These are phyloP conservation scores for Torrubiella hemipterigena DNA, from an alignment of 2,329 filamentous ascomycete species.

Conservation along the genomic window DNA sequence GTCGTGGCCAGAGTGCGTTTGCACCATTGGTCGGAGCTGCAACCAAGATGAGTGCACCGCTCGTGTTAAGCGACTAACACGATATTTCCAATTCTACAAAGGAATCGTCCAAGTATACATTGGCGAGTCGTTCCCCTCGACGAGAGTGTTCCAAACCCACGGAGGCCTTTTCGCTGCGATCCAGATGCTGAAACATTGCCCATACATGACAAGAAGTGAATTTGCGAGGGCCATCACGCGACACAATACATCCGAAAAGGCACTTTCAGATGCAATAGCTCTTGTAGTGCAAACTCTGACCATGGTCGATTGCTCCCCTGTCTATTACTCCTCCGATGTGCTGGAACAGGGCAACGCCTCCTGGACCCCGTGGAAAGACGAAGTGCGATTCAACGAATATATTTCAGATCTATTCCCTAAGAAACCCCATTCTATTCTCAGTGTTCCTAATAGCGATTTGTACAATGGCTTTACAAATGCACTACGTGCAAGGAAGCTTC, in stretches of 20 bases:
- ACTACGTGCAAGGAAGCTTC: not conserved
- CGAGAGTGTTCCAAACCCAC: not conserved
- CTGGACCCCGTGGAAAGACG: conserved; percentile 1
- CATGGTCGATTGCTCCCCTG: not conserved
- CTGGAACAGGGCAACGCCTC: conserved; percentile 1
- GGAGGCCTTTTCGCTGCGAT: conserved; percentile 1
- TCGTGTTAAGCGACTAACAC: not conserved
- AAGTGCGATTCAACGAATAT: conserved; percentile 2
- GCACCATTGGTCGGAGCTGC: not conserved
- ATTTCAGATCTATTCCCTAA: not conserved
- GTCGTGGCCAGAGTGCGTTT: not conserved
- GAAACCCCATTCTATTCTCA: not conserved
- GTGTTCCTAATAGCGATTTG: not conserved
- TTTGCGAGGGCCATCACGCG: too few relatives aligned
- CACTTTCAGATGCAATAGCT: not conserved
- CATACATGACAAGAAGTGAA: too few relatives aligned
- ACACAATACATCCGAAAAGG: too few relatives aligned
- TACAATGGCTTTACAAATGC: not conserved
- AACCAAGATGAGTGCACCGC: not conserved
- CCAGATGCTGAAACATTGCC: not conserved
- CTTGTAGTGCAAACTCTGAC: not conserved
- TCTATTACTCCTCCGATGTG: not conserved
- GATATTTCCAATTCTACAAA: conserved; percentile 3
- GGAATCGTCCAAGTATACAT: not conserved
- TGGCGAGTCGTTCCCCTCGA: not conserved